Base-by-base conservation (phyloP, 805 yeast genomes). In the Ogataea populi-albae region DNA sequence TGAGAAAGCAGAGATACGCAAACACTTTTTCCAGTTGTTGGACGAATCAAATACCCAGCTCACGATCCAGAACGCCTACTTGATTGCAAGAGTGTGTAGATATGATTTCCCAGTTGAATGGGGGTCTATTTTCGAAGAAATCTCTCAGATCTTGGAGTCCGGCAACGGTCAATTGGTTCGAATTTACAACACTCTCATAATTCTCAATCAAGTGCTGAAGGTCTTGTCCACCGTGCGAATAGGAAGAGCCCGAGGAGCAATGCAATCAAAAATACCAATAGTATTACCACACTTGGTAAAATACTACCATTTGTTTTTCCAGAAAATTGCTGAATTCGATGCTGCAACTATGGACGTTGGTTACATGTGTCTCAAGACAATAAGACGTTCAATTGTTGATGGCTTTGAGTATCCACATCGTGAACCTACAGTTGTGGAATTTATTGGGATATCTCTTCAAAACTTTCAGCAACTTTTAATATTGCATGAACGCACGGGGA, bases 91-190 rank as follows among this genome's bases (percentile, higher is more conserved):
- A 41, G 83, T 93, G 18, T 82, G 85, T 17, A 64, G 97, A 33
- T 67, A 77, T 38, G 98, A 93, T 50, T 93, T 86, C 55, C 97
- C 98, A 0, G 58, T 64, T 2, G 88, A 81, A 30, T 93, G 97
- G 97, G 88, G 94, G 0, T 59, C 71, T 3, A 55, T 93, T 14
- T 83, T 93, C 52, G 89, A 84, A 38, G 80, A 79, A 10, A 42
- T 82, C 1, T 69, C 75, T 29, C 50, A 50, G 3, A 49, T 67
- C 15, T 50, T 82, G 31, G 75, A 66, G 38, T 59, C 65, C 9
- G 69, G 69, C 12, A 66, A 68, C 10, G 65, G 62, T 17, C 72
- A 77, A 42, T 57, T 77, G 26, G 65, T 78, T 4, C 69, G 76
- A 26, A 61, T 82, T 7, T 77, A 77, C 54, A 86, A 87, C 50